Evolutionary conservation across 768 basidiomycete species (phyloP), one percentile per base, ranked within the genome.

Genomic region (Rhodotorula sphaerocarpa): DNA sequence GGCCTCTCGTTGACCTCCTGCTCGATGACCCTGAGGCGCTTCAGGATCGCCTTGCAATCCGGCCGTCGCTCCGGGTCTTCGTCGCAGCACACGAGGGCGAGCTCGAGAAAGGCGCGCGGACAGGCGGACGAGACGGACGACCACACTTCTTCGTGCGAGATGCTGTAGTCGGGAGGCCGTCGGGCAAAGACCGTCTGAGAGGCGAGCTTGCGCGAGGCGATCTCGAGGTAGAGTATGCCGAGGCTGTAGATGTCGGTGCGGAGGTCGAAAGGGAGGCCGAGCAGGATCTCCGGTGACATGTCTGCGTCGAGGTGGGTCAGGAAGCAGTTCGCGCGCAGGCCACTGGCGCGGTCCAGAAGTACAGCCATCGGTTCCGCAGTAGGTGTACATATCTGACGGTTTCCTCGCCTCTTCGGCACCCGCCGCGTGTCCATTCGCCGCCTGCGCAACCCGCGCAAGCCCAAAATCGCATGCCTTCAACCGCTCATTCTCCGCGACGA

Each of bases 381-480:
- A 51, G 15, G 57, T 58, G 28, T 50, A 21, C 50, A 48, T 39
- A 16, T 39, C 36, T 9, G 36, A 39, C 16, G 36, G 36, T 39
- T 39, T 78, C 58, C 76, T 56, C 46, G 73, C 93, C 67, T 92
- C 91, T 60, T 84, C 88, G 71, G 88, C 93, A 1, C 48, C 45
- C 87, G 82, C 0, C 90, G 90, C 0, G 18, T 33, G 36, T n/a
- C n/a, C n/a, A n/a, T n/a, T n/a, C n/a, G n/a, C n/a, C 10, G 36
- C 36, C 36, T 39, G 42, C 39, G 90, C 90, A 71, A 97, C 95
- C 41, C 93, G 82, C 7, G 91, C 90, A 70, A 96, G 93, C 2
- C 93, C 93, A 76, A 99, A 99, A 73, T 99, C 93, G n/a, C 92
- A 95, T 70, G 96, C 86, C 78, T 97, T 99, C 72, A 97, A 80